Evolutionary conservation across 306 rosid species (phyloP).

Genomic region (Cucurbita moschata): DNA sequence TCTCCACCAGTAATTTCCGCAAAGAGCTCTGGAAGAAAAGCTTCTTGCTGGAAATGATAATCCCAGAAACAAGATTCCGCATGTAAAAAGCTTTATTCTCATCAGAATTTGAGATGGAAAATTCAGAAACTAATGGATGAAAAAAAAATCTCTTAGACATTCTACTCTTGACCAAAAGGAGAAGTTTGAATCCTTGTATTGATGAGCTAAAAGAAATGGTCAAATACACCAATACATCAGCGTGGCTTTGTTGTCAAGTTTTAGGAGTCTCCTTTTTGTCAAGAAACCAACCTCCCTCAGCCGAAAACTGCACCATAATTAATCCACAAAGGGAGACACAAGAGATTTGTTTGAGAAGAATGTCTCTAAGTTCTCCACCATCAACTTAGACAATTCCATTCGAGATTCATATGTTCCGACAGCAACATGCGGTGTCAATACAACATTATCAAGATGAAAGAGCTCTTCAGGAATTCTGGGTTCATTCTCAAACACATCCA

Average conservation of each 20-base stretch:
- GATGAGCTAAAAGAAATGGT: not conserved
- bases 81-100: not conserved
- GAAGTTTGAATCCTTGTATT: not conserved
- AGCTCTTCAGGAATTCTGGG: slow-evolving; percentile 28
- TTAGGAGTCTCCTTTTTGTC: not conserved
- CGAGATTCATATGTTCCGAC: not conserved
- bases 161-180: not conserved
- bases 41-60: not conserved
- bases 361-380: slow-evolving; percentile 16
- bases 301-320: slow-evolving; percentile 10
- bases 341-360: slow-evolving; percentile 19
- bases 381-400: not conserved
- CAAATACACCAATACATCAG: not conserved
- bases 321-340: not conserved
- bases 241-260: not conserved
- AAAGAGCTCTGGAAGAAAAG: not conserved
- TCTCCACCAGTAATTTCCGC: not conserved
- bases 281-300: not conserved
- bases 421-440: slow-evolving; percentile 18
- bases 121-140: not conserved
- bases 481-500: slow-evolving; percentile 58
- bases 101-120: not conserved
- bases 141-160: not conserved
- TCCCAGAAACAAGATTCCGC: not conserved
- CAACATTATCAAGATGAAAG: slow-evolving; percentile 31